Evolutionary conservation across 495 filamentous ascomycete species (phyloP).

Genomic region (Collariella sp.): DNA sequence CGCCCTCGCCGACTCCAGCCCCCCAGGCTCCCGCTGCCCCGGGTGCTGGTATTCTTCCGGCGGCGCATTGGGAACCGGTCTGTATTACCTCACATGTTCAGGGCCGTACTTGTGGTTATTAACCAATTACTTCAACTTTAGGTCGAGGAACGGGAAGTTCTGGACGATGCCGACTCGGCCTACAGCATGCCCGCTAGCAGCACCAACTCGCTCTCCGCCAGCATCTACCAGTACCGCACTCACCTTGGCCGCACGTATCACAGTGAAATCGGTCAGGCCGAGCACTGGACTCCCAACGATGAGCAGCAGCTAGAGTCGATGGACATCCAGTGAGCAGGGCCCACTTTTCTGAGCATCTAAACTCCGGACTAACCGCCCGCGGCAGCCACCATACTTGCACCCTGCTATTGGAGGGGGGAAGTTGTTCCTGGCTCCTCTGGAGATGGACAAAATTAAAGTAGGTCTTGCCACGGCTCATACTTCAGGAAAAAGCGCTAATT

Average conservation of each 20-base stretch:
- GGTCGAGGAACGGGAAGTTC: not conserved
- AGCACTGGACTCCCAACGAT: constrained; percentile 3
- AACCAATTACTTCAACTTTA: not conserved
- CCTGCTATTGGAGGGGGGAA: constrained; percentile 2
- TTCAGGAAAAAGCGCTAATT: not conserved
- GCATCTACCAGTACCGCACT: constrained; percentile 21
- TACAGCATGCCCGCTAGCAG: not conserved
- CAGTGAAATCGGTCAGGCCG: constrained; percentile 20
- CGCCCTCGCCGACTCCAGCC: no score
- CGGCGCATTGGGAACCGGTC: not conserved
- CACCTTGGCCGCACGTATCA: constrained; percentile 26
- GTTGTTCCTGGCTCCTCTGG: constrained; percentile 9
- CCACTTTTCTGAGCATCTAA: not conserved
- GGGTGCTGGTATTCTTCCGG: not conserved
- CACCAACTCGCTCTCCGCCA: constrained; percentile 20
- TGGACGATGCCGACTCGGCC: not conserved
- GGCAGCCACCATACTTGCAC: not conserved
- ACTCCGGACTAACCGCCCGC: not conserved
- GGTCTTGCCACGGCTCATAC: not conserved
- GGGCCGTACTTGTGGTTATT: no score
- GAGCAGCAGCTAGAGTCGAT: not conserved
- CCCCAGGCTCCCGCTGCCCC: no score
- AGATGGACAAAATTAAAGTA: not conserved
- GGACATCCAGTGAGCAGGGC: not conserved
- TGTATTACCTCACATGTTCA: no score